Base-by-base conservation (phyloP, 306 rosid species). In the Amphicarpaea edgeworthii region DNA sequence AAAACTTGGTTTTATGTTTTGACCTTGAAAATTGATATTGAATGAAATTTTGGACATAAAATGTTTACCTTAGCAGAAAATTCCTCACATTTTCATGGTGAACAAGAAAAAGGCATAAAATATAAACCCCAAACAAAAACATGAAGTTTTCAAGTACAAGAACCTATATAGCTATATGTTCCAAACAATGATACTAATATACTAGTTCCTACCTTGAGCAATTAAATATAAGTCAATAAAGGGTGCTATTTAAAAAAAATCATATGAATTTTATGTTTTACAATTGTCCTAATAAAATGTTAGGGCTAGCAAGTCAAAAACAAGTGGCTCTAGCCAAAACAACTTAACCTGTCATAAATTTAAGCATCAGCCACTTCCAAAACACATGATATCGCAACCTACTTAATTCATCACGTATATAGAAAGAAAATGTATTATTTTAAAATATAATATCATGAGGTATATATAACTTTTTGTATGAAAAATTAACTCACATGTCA, bases 401-500 rank as follows among this genome's bases (percentile, higher is more conserved):
- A 24, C 64, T 58, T 37, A 9, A 17, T 47, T 20, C 6, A 60
- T n/a, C n/a, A n/a, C n/a, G n/a, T 51, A 42, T 40, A 23, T 15
- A 50, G 4, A 30, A 14, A 37, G 17, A 61, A 61, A 50, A 68
- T 30, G 3, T 30, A 30, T 3, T 3, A 30, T 65, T 66, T n/a
- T 54, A 50, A 72, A 77, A 67, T 15, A 49, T 19, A 59, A 50
- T 61, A 10, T 17, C 61, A 68, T 24, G 11, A 28, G 67, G 51
- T 46, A 64, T 60, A 12, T 57, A 42, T 49, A 60, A 57, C 30
- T 42, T 12, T 66, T 59, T 16, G 28, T 9, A 37, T 8, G 32
- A 16, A 46, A 73, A 81, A 76, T 17, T 63, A 67, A 73, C 96
- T 92, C 86, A 95, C 97, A 92, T 83, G 81, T 95, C 99, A 85